phyloP scores from a whole-genome alignment of 257 asterid genomes.

The Primulina tabacum region DNA sequence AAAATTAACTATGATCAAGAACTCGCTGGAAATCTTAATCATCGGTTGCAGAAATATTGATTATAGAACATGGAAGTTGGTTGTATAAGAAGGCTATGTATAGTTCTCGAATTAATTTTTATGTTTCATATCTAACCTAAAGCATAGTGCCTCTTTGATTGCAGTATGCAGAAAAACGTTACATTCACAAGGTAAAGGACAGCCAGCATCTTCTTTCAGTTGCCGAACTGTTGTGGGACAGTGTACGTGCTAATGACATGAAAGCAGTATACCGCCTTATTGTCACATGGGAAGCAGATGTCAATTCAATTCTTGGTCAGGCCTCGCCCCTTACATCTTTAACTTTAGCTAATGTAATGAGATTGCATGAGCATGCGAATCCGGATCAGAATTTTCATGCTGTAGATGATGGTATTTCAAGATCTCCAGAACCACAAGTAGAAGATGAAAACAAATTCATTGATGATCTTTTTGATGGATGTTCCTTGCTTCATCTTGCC shows the following conservation, averaged over 20 bases:
- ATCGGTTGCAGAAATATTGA: neutral
- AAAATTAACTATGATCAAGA: neutral
- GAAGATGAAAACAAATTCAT: slow-evolving; percentile 35
- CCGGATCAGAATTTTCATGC: slow-evolving; percentile 32
- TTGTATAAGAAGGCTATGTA: neutral
- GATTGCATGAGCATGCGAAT: slow-evolving; percentile 32
- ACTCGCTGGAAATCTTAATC: neutral
- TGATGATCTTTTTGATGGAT: slow-evolving; percentile 52
- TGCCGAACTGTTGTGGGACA: slow-evolving; percentile 76
- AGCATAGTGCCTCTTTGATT: slow-evolving; percentile 23
- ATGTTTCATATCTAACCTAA: slow-evolving; percentile 20
- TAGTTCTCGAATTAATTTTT: neutral
- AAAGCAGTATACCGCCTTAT: slow-evolving; percentile 83
- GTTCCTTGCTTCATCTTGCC: slow-evolving; percentile 87
- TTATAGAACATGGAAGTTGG: neutral
- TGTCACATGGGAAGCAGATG: slow-evolving; percentile 57
- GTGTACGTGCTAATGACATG: slow-evolving; percentile 68
- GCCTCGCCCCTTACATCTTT: slow-evolving; percentile 37
- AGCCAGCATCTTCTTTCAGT: slow-evolving; percentile 50
- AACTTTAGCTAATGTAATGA: slow-evolving; percentile 39
- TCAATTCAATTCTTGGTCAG: slow-evolving; percentile 61
- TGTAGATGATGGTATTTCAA: slow-evolving; percentile 39
- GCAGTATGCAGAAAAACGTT: slow-evolving; percentile 79
- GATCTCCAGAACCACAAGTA: slow-evolving; percentile 33
- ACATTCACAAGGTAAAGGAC: slow-evolving; percentile 54